Evolutionary conservation across 2,329 filamentous ascomycete species (phyloP).

Genomic region (Zopfia rhizophila): DNA sequence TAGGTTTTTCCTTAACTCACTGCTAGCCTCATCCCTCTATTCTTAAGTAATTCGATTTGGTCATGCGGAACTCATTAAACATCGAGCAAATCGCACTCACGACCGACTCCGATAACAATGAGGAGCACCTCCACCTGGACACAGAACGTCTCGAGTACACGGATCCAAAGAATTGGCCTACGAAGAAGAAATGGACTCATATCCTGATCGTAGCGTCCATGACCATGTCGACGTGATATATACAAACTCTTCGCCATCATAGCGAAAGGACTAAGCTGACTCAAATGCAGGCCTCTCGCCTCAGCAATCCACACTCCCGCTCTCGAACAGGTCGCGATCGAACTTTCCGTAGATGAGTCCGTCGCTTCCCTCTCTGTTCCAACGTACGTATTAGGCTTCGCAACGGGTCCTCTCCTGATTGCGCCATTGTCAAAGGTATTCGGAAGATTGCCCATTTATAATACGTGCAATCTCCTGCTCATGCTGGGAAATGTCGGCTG

Average conservation of each 20-base stretch:
- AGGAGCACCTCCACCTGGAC: too few species aligned
- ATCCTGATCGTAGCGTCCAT: constrained; percentile 11
- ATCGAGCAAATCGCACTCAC: too few species aligned
- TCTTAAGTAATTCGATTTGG: too few species aligned
- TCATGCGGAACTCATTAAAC: too few species aligned
- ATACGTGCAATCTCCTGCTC: constrained; percentile 55
- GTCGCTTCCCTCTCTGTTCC: constrained; percentile 20
- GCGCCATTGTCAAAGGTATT: constrained; percentile 30
- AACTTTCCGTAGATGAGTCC: constrained; percentile 19
- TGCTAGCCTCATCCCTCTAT: too few species aligned
- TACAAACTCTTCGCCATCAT: not conserved
- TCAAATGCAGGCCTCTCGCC: constrained; percentile 12
- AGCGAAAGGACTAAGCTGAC: not conserved
- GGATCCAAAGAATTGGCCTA: constrained; percentile 10
- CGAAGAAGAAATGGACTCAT: constrained; percentile 12
- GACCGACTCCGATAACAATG: too few species aligned
- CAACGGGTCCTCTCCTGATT: constrained; percentile 22
- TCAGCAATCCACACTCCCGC: constrained; percentile 30
- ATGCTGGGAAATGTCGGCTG: constrained; percentile 56
- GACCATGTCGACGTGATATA: constrained; percentile 12
- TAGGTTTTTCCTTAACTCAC: too few species aligned
- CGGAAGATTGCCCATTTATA: constrained; percentile 24
- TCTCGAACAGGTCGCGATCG: constrained; percentile 25
- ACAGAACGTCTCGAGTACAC: too few species aligned
- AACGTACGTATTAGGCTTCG: constrained; percentile 26